Conservation (phyloP, 2,329 filamentous ascomycete species). For the Aspergillus ruber region DNA sequence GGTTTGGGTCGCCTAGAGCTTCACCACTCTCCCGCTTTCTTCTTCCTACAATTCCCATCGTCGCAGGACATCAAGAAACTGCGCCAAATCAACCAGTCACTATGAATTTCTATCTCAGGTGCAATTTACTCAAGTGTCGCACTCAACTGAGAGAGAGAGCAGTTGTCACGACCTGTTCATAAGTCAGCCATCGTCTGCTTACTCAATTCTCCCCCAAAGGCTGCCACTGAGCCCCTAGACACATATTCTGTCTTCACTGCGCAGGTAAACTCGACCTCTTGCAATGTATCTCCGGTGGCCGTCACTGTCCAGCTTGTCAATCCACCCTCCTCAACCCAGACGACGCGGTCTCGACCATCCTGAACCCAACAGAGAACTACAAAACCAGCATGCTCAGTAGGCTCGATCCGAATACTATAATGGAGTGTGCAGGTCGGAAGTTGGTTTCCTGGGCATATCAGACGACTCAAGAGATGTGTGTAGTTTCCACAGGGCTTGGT, state of each 20-base stretch:
- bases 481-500: conserved; percentile 1
- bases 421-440: conserved; percentile 77
- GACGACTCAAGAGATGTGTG: conserved; percentile 72
- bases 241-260: conserved; percentile 78
- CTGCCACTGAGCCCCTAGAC: conserved; percentile 45
- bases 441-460: conserved; percentile 85
- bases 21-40: not conserved
- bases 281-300: conserved; percentile 46
- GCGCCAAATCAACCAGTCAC: conserved; percentile 8
- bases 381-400: conserved; percentile 82
- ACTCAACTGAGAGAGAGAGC: conserved; percentile 62
- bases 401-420: conserved; percentile 70
- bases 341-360: conserved; percentile 63
- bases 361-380: conserved; percentile 81
- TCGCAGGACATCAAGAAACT: conserved; percentile 1
- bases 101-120: conserved; percentile 71
- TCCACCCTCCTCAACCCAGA: conserved; percentile 63
- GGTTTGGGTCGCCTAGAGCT: not conserved
- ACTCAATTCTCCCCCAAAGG: no score
- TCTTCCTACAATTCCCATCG: conserved; percentile 5
- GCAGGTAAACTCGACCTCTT: conserved; percentile 60
- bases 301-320: conserved; percentile 70
- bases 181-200: conserved; percentile 15
- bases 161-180: conserved; percentile 87
- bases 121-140: conserved; percentile 75